Base-by-base conservation (phyloP, 371 early-diverging fungal species). In the Blakeslea trispora region DNA sequence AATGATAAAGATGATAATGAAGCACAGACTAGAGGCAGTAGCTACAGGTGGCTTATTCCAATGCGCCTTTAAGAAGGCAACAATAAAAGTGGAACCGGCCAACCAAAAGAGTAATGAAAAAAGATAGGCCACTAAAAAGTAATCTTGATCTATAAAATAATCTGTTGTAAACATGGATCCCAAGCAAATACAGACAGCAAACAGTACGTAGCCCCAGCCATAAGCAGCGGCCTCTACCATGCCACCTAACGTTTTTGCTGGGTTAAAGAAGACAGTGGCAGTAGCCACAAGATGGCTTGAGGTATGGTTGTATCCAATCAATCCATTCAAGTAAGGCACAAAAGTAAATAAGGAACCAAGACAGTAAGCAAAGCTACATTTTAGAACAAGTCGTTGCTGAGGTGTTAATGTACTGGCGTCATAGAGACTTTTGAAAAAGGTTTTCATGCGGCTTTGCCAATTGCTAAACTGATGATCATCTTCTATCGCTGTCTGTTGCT, bases 191-290 rank as follows among this genome's bases (percentile, higher is more conserved):
- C 72, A 13, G 0, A 77, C 60, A 11, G 82, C 85, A 68, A 81
- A 84, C 2, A 71, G 14, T 19, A 74, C 70, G 39, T 84, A 84
- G 3, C 77, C 74, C 61, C 84, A 72, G 9, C 87, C 86, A 54
- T 76, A 83, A 2, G 67, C 66, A 10, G 83, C 83, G 11, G 86
- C 85, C 51, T 89, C 89, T 0, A 86, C 75, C 79, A 89, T 85
- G 4, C 83, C 82, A 37, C 89, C 89, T 5, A 84, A 45, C 5
- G 86, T 64, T 60, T 83, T 84, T 1, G 86, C 86, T 0, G 89
- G 89, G 57, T 87, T 84, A 44, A 87, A 85, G 58, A 89, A 89
- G 5, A 89, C 83, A 0, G 82, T 81, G 0, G 84, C 78, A 0
- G 82, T 77, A 1, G 87, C 87, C 1, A 84, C 85, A 35, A 89